Conservation (phyloP, 257 asterid genomes). For the Lycium ferocissimum region DNA sequence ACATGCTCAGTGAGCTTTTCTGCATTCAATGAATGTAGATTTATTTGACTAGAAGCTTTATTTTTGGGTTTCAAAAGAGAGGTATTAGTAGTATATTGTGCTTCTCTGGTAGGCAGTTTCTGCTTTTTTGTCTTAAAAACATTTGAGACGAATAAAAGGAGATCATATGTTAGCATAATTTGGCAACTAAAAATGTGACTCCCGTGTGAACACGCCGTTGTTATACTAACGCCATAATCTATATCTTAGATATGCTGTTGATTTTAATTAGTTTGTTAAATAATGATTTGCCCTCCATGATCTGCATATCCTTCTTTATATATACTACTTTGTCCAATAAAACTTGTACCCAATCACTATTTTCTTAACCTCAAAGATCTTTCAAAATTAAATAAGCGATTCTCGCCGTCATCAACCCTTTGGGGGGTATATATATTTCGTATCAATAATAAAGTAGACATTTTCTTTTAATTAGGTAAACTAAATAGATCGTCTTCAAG, state of each 20-base stretch:
- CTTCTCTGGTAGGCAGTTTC: too few species aligned
- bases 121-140: too few species aligned
- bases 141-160: too few species aligned
- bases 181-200: neutral
- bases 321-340: too few species aligned
- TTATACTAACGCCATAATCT: neutral
- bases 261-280: neutral
- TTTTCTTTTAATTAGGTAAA: neutral
- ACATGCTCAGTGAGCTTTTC: neutral
- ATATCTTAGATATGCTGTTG: neutral
- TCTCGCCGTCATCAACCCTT: too few species aligned
- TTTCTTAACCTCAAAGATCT: neutral
- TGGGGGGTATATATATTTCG: neutral
- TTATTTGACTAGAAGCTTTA: neutral
- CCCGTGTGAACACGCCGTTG: neutral
- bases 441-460: neutral
- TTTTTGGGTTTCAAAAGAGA: neutral
- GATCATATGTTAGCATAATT: neutral
- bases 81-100: too few species aligned
- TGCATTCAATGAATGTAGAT: slow-evolving; percentile 20
- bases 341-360: too few species aligned
- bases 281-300: neutral
- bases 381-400: neutral
- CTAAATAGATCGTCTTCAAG: neutral
- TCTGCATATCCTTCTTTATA: neutral